A percentile compares a stretch with the other conserved stretches of the same genome.
Conservation (phyloP, 208 protist genomes). For the Porcisia deanei region DNA sequence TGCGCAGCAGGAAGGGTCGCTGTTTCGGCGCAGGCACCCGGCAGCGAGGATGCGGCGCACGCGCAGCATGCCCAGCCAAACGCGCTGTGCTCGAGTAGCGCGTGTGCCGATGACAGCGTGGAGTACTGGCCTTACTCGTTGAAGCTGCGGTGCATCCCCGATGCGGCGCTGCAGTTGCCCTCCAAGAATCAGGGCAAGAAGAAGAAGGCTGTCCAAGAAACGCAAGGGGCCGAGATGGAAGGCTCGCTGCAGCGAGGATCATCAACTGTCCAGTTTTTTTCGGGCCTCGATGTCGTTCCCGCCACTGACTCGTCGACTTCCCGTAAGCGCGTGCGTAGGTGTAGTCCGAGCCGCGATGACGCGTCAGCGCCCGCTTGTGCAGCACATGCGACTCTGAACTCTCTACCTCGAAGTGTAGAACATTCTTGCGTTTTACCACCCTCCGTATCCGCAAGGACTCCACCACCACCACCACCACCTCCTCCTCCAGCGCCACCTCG, state of each 20-base stretch:
- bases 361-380: background rate
- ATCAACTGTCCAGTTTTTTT: background rate
- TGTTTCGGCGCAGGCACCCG: background rate
- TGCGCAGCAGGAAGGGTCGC: background rate
- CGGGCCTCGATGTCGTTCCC: background rate
- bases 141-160: conserved; percentile 45
- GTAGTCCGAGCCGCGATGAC: background rate
- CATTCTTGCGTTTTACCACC: background rate
- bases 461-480: background rate
- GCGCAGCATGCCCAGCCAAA: background rate
- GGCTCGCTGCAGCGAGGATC: background rate
- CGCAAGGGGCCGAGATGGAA: background rate
- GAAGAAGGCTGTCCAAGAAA: background rate
- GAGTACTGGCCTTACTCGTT: conserved; percentile 63
- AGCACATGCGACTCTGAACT: background rate
- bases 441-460: background rate
- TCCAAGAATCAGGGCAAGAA: background rate
- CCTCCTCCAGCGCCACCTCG: background rate
- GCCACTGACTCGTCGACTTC: background rate
- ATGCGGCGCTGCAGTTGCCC: conserved; percentile 23
- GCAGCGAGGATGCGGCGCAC: background rate
- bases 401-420: background rate
- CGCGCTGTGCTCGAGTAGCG: background rate
- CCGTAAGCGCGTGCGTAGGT: background rate
- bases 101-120: background rate